Percentiles rank a stretch among this genome's conserved stretches.
Conservation (phyloP, 2,329 filamentous ascomycete species). For the Fusarium sp. region DNA sequence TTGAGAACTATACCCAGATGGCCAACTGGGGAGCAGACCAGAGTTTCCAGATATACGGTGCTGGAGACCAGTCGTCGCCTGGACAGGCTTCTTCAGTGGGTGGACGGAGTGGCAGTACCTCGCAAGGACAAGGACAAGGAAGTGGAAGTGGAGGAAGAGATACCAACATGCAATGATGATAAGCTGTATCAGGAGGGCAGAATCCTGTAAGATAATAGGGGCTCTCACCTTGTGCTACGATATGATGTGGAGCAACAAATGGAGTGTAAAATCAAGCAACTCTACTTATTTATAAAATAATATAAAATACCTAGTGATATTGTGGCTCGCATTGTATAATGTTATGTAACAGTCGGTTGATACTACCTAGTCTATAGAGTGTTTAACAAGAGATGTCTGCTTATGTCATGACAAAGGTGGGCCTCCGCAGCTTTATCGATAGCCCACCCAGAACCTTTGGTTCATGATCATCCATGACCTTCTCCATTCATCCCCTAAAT, state of each 20-base stretch:
- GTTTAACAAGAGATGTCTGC: too few relatives aligned
- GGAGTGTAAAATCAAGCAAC: slow-evolving; percentile 29
- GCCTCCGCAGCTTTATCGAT: slow-evolving; percentile 16
- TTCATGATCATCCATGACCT: slow-evolving; percentile 1
- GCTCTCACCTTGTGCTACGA: slow-evolving; percentile 21
- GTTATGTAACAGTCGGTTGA: background rate
- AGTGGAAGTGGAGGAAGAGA: slow-evolving; percentile 13
- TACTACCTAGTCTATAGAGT: too few relatives aligned
- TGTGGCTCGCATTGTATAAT: background rate
- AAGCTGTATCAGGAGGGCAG: background rate
- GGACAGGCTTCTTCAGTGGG: slow-evolving; percentile 41
- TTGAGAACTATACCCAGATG: slow-evolving; percentile 67
- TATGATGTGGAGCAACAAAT: slow-evolving; percentile 8
- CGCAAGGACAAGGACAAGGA: slow-evolving; percentile 13
- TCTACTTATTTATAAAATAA: slow-evolving; percentile 8
- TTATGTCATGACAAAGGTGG: slow-evolving; percentile 16
- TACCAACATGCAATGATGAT: slow-evolving; percentile 39
- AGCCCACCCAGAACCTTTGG: background rate
- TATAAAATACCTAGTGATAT: background rate
- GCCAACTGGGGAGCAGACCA: slow-evolving; percentile 64
- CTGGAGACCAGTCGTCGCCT: slow-evolving; percentile 43
- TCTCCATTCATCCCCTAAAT: slow-evolving; percentile 1
- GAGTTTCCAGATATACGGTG: slow-evolving; percentile 62
- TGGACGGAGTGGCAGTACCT: slow-evolving; percentile 36
- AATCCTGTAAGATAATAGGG: slow-evolving; percentile 25